Evolutionary conservation across 495 filamentous ascomycete species (phyloP).

Genomic region (Xylona heveae): DNA sequence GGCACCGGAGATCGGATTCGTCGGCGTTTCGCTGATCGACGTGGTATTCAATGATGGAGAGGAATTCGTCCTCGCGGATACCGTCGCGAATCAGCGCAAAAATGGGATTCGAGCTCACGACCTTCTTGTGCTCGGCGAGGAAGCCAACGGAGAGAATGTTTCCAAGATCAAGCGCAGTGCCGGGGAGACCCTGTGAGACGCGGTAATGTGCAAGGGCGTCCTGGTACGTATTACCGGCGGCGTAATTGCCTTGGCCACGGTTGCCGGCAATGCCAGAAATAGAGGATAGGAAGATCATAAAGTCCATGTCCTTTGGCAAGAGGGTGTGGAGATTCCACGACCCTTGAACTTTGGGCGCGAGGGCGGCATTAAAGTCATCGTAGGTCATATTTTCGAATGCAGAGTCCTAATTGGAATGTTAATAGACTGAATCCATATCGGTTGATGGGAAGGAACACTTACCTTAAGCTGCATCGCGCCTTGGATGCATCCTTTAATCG

Average conservation of each 20-base stretch:
- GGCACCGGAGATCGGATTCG: no score
- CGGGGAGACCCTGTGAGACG: slow-evolving; percentile 10
- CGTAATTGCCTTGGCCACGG: slow-evolving; percentile 18
- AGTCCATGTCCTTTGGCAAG: slow-evolving; percentile 16
- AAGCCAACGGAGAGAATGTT: slow-evolving; percentile 20
- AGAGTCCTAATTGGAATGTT: no score
- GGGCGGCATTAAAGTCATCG: slow-evolving; percentile 15
- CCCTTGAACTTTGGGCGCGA: slow-evolving; percentile 22
- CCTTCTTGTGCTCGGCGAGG: slow-evolving; percentile 11
- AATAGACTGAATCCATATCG: no score
- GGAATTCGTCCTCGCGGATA: background rate
- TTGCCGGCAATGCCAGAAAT: slow-evolving; percentile 17
- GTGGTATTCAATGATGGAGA: background rate
- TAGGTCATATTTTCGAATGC: slow-evolving; percentile 16
- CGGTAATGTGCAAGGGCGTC: slow-evolving; percentile 17
- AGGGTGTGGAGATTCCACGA: slow-evolving; percentile 17
- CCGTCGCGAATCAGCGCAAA: no score
- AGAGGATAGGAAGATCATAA: slow-evolving; percentile 20
- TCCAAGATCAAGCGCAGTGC: slow-evolving; percentile 19
- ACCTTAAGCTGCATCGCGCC: slow-evolving; percentile 17
- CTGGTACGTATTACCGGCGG: slow-evolving; percentile 17
- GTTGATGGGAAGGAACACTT: slow-evolving; percentile 3
- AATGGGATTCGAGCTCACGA: no score
- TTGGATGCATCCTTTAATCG: slow-evolving; percentile 31
- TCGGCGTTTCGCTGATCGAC: no score